Conservation (phyloP, 768 basidiomycete genomes). For the Austroboletus eburneus region DNA sequence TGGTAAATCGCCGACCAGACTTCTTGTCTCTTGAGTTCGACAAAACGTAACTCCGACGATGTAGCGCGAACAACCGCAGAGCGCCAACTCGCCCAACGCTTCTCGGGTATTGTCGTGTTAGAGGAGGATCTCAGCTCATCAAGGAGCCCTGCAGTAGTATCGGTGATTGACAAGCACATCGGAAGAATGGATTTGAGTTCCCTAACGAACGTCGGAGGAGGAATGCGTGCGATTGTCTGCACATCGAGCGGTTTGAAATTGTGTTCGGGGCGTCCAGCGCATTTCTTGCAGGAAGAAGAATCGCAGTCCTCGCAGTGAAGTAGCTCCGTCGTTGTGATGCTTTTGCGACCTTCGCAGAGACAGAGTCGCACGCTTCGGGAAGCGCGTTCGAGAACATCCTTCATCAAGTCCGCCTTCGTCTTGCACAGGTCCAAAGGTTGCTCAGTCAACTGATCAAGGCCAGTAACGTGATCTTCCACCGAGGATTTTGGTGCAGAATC, state of each 20-base stretch:
- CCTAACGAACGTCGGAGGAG: conserved; percentile 71
- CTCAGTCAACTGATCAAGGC: conserved; percentile 63
- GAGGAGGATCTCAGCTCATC: conserved; percentile 42
- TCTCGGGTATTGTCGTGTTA: conserved; percentile 42
- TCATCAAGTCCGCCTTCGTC: conserved; percentile 43
- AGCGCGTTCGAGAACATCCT: conserved; percentile 59
- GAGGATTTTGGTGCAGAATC: conserved; percentile 31
- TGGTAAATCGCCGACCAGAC: conserved; percentile 82
- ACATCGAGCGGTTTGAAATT: conserved; percentile 57
- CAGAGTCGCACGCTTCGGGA: conserved; percentile 75
- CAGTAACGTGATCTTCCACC: conserved; percentile 55
- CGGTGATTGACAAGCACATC: conserved; percentile 70
- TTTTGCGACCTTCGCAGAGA: conserved; percentile 84
- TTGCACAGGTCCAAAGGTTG: conserved; percentile 67
- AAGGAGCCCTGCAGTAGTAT: conserved; percentile 49
- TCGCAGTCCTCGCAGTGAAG: conserved; percentile 74
- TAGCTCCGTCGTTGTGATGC: conserved; percentile 63
- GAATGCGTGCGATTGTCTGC: conserved; percentile 50
- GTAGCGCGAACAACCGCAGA: conserved; percentile 59
- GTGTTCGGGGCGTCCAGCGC: conserved; percentile 90
- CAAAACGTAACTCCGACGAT: conserved; percentile 70
- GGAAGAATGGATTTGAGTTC: conserved; percentile 77
- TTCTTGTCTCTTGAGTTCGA: conserved; percentile 82
- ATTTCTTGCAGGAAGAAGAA: conserved; percentile 76
- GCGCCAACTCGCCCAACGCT: conserved; percentile 67